phyloP scores from a whole-genome alignment of 768 basidiomycete genomes.

The Dictyophora rubrovolvata region DNA sequence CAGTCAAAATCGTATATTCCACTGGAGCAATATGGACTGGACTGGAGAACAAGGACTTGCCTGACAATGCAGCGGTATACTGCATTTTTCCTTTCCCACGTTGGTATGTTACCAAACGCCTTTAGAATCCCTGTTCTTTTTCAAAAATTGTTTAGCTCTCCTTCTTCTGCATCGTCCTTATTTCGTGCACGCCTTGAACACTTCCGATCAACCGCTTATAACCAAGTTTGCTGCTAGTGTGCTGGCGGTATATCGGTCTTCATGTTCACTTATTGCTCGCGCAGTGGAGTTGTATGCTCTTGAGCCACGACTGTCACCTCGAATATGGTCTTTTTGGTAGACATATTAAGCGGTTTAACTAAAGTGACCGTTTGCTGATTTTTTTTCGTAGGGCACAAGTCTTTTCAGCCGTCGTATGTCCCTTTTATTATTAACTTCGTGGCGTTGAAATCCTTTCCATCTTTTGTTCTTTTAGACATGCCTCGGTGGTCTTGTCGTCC shows the following conservation, averaged over 20 bases:
- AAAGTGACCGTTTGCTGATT: background rate
- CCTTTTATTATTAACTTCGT: background rate
- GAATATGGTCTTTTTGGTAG: background rate
- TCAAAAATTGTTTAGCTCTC: background rate
- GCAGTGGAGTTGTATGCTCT: background rate
- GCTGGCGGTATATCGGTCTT: background rate
- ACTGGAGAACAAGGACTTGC: background rate
- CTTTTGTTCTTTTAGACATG: background rate
- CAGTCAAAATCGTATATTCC: background rate
- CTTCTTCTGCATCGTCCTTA: background rate
- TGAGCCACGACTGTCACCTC: background rate
- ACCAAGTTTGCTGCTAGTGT: background rate
- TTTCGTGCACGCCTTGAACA: background rate
- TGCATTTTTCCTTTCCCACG: background rate
- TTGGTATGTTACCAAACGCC: background rate
- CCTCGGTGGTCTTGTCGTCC: background rate
- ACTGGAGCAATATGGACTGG: background rate
- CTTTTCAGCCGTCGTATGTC: background rate
- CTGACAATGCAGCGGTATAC: background rate
- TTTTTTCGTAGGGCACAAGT: background rate
- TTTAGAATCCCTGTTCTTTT: background rate
- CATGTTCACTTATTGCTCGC: background rate
- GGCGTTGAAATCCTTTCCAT: too few species aligned
- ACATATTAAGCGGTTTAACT: background rate
- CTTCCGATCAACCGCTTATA: background rate